These are phyloP conservation scores for Phalaenopsis hybrid DNA, from an alignment of 116 monocot genomes.

Conservation along the genomic window DNA sequence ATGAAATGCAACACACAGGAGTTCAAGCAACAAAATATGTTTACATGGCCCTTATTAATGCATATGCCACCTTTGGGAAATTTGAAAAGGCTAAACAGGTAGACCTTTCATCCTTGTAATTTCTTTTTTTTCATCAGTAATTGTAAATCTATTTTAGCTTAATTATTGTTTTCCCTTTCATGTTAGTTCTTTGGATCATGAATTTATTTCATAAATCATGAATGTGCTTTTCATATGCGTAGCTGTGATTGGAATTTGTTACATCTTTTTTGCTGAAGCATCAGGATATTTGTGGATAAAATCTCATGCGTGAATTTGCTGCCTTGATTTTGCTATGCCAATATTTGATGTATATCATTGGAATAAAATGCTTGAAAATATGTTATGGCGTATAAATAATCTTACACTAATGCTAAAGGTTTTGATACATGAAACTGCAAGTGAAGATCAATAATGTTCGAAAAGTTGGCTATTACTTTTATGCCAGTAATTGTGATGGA, in stretches of 20 bases:
- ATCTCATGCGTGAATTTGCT: no score
- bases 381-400: no score
- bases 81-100: conserved; percentile 91
- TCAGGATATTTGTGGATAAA: no score
- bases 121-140: neutral
- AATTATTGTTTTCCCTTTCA: neutral
- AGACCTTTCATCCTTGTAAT: neutral
- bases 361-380: no score
- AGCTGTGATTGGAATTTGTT: neutral
- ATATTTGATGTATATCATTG: no score
- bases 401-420: no score
- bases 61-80: conserved; percentile 67
- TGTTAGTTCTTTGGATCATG: neutral
- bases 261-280: neutral
- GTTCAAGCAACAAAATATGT: conserved; percentile 44
- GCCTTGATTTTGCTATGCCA: no score
- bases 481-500: no score
- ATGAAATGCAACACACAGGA: conserved; percentile 50
- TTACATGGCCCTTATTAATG: conserved; percentile 72
- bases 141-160: neutral
- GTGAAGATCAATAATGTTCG: no score
- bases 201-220: conserved; percentile 1
- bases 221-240: neutral
- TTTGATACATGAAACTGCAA: no score
- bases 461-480: no score